phyloP scores from a whole-genome alignment of 2,329 filamentous ascomycete genomes.

The Tothia fuscella region DNA sequence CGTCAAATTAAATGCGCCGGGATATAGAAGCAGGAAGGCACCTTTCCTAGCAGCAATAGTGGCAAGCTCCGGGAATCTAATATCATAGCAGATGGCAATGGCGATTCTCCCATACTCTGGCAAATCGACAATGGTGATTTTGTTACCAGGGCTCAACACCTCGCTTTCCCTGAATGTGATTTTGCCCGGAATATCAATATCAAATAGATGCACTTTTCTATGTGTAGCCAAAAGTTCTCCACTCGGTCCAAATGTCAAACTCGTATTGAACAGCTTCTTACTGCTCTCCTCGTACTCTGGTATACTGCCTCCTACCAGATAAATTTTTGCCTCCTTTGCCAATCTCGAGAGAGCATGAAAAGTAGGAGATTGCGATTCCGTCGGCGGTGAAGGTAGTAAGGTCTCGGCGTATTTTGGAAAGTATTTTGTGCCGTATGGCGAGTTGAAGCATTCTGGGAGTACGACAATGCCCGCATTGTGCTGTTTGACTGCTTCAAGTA shows the following conservation, averaged over 20 bases:
- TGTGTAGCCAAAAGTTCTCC: constrained; percentile 78
- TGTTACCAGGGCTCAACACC: constrained; percentile 73
- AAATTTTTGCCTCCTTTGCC: constrained; percentile 65
- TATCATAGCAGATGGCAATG: constrained; percentile 92
- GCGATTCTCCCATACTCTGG: constrained; percentile 81
- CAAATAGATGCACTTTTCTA: constrained; percentile 91
- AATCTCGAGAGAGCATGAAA: constrained; percentile 75
- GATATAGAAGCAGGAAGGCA: constrained; percentile 82
- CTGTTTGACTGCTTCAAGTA: constrained; percentile 60
- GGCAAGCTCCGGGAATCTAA: constrained; percentile 89
- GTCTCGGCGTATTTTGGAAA: constrained; percentile 89
- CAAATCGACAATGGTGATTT: constrained; percentile 73
- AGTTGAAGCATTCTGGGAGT: constrained; percentile 98
- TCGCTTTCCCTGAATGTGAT: constrained; percentile 87
- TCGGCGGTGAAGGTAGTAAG: constrained; percentile 65
- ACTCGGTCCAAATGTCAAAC: constrained; percentile 65
- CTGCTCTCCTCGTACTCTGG: constrained; percentile 49
- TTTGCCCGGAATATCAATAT: constrained; percentile 93
- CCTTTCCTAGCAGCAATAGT: constrained; percentile 76
- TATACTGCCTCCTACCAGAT: constrained; percentile 84
- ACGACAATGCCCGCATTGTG: constrained; percentile 75
- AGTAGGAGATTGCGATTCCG: constrained; percentile 59
- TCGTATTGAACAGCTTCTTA: constrained; percentile 83
- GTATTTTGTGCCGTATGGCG: constrained; percentile 82
- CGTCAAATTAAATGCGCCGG: constrained; percentile 92